These are phyloP conservation scores for Suillus fuscotomentosus DNA, from an alignment of 768 basidiomycete species.

Conservation along the genomic window DNA sequence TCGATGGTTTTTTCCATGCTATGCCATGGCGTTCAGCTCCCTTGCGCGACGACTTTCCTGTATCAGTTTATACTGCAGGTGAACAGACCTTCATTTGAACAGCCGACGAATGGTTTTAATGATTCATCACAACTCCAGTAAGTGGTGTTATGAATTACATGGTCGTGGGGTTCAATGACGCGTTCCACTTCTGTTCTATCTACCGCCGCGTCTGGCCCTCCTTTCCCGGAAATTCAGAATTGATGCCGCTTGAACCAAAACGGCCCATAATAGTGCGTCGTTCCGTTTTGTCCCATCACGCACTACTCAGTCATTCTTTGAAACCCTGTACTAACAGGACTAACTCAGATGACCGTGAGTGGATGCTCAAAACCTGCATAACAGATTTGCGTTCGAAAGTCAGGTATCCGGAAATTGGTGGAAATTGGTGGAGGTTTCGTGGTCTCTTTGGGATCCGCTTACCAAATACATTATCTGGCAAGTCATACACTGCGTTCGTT, in stretches of 20 bases:
- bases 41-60: too few relatives aligned
- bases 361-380: conserved; percentile 2
- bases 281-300: neutral
- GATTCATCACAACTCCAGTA: too few relatives aligned
- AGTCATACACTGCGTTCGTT: neutral
- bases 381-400: neutral
- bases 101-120: too few relatives aligned
- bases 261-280: conserved; percentile 4
- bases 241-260: conserved; percentile 9
- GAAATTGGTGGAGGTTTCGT: neutral
- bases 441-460: conserved; percentile 1
- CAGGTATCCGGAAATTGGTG: conserved; percentile 7
- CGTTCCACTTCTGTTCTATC: too few relatives aligned
- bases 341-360: neutral
- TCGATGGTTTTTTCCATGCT: neutral
- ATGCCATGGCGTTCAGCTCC: too few relatives aligned
- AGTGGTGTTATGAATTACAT: too few relatives aligned
- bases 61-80: too few relatives aligned
- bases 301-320: neutral
- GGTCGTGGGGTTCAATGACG: too few relatives aligned
- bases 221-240: neutral
- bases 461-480: neutral
- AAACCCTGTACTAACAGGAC: neutral
- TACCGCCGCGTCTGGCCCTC: too few relatives aligned
- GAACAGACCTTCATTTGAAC: too few relatives aligned